These are phyloP conservation scores for Crucihimalaya himalaica DNA, from an alignment of 345 rosid genomes.

Conservation along the genomic window DNA sequence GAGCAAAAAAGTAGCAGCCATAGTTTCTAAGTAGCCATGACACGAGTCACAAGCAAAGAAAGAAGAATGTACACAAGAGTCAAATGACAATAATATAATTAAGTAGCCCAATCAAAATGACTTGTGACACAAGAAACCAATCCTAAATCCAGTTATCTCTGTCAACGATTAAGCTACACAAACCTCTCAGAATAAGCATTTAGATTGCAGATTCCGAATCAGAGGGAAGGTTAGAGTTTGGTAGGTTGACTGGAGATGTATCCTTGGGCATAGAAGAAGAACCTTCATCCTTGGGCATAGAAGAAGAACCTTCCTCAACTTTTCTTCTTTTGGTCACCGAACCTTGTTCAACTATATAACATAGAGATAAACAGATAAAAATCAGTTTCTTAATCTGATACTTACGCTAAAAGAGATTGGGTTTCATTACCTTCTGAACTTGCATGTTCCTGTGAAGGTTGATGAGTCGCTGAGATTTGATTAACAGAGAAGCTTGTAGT, in stretches of 20 bases:
- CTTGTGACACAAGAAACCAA: conserved; percentile 1
- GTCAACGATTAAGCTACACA: background rate
- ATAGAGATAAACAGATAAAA: background rate
- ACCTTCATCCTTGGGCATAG: background rate
- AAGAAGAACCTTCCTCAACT: background rate
- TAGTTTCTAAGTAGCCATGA: background rate
- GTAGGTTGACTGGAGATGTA: background rate
- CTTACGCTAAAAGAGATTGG: background rate
- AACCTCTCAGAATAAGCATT: background rate
- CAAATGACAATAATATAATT: background rate
- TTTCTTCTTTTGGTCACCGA: too few relatives aligned
- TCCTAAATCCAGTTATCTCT: background rate
- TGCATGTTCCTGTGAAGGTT: background rate
- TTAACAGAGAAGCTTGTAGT: background rate
- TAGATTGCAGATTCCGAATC: background rate
- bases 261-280: background rate
- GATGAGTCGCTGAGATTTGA: background rate
- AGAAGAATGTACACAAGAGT: background rate
- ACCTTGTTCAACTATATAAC: background rate
- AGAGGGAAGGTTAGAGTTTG: background rate
- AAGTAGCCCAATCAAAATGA: background rate
- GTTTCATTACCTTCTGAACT: background rate
- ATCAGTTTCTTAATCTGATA: background rate
- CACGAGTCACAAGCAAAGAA: background rate
- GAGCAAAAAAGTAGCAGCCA: background rate